phyloP scores from a whole-genome alignment of 2,329 filamentous ascomycete genomes.

The Colletotrichum somersetense region DNA sequence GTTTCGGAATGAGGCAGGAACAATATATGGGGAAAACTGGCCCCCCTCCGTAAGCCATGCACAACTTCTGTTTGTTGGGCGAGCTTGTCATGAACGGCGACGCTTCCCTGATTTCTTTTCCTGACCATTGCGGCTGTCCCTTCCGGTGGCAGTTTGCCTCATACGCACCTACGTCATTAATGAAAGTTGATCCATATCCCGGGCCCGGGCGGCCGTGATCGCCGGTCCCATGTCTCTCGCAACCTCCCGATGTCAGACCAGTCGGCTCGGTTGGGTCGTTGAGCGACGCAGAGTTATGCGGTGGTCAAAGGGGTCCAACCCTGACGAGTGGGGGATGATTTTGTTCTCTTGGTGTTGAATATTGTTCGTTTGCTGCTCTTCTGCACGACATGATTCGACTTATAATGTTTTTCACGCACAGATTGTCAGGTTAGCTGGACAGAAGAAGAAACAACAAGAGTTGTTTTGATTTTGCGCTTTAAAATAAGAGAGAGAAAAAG shows the following conservation, averaged over 20 bases:
- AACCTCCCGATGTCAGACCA: neutral
- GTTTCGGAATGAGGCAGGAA: slow-evolving; percentile 1
- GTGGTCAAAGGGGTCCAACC: no score
- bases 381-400: neutral
- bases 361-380: neutral
- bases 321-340: neutral
- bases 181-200: neutral
- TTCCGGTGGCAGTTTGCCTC: neutral
- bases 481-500: no score
- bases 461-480: neutral
- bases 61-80: neutral
- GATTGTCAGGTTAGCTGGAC: no score
- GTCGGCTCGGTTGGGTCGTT: no score
- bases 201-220: neutral
- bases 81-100: neutral
- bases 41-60: slow-evolving; percentile 2
- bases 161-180: neutral
- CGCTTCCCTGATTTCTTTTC: neutral
- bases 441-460: neutral
- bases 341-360: neutral
- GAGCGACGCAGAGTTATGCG: neutral
- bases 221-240: neutral
- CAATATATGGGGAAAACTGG: slow-evolving; percentile 24
- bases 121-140: neutral
- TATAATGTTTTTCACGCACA: no score